These are phyloP conservation scores for Trametes polyzona DNA, from an alignment of 1,284 basidiomycete species.

Conservation along the genomic window DNA sequence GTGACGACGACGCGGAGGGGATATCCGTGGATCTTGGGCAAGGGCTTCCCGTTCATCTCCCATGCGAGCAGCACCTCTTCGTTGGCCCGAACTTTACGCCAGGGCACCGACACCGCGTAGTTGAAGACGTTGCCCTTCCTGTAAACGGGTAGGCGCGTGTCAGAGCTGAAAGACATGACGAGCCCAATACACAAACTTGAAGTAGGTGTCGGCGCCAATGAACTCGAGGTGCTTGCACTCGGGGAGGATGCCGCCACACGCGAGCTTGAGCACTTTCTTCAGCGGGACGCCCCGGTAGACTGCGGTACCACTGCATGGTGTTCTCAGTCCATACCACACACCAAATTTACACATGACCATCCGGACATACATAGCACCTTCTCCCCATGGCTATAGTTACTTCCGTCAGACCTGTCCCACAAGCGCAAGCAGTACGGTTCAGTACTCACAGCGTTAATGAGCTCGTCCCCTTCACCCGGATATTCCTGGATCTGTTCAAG, in stretches of 20 bases:
- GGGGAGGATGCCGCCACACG: slow-evolving; percentile 53
- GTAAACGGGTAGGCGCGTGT: neutral
- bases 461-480: slow-evolving; percentile 61
- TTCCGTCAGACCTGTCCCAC: neutral
- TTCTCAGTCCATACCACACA: no score
- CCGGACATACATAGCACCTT: slow-evolving; percentile 53
- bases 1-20: slow-evolving; percentile 58
- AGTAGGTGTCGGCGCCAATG: slow-evolving; percentile 61
- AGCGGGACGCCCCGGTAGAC: slow-evolving; percentile 53
- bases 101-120: slow-evolving; percentile 59
- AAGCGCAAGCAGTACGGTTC: neutral
- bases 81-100: slow-evolving; percentile 51
- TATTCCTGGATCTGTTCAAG: slow-evolving; percentile 58
- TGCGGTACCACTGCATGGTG: slow-evolving; percentile 31
- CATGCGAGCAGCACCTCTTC: slow-evolving; percentile 61
- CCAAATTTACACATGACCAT: no score
- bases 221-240: slow-evolving; percentile 58
- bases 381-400: slow-evolving; percentile 49
- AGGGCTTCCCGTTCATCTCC: slow-evolving; percentile 61
- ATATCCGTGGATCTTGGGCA: slow-evolving; percentile 59
- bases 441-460: slow-evolving; percentile 47
- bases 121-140: slow-evolving; percentile 56
- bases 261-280: slow-evolving; percentile 56
- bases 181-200: slow-evolving; percentile 44
- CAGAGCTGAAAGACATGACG: neutral